phyloP scores from a whole-genome alignment of 2,329 filamentous ascomycete genomes.

The Iodosphaeria phyllophila region DNA sequence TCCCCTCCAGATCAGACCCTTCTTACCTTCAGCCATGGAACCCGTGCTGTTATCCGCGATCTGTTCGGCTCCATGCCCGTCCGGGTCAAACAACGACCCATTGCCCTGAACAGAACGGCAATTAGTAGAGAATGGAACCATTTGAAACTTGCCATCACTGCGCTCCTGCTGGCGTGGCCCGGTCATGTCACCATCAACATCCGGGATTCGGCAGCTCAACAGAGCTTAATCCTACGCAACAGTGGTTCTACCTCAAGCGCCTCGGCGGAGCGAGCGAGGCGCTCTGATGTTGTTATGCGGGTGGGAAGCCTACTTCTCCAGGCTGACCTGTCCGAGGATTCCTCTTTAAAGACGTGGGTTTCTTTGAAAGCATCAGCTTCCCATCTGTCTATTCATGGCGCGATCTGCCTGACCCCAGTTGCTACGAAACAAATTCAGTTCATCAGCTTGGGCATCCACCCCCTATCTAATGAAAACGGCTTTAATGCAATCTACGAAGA shows the following conservation, averaged over 20 bases:
- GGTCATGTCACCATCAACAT: conserved; percentile 35
- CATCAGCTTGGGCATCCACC: conserved; percentile 56
- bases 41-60: conserved; percentile 56
- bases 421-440: conserved; percentile 64
- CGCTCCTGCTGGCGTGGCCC: conserved; percentile 54
- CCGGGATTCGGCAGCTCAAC: conserved; percentile 25
- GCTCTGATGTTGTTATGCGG: conserved; percentile 6
- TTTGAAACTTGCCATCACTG: conserved; percentile 38
- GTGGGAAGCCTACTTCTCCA: conserved; percentile 42
- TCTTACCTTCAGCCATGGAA: conserved; percentile 44
- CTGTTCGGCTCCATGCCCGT: conserved; percentile 86
- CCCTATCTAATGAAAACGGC: conserved; percentile 34
- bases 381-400: conserved; percentile 44
- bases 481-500: conserved; percentile 55
- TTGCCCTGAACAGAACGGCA: conserved; percentile 27
- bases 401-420: conserved; percentile 50
- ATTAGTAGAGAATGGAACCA: conserved; percentile 46
- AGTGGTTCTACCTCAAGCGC: conserved; percentile 3
- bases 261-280: conserved; percentile 4
- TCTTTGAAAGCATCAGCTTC: conserved; percentile 46
- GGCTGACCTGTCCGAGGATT: conserved; percentile 38
- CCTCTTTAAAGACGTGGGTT: conserved; percentile 44
- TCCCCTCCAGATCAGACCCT: conserved; percentile 38
- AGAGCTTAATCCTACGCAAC: conserved; percentile 18
- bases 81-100: conserved; percentile 59